Evolutionary conservation across 2,329 filamentous ascomycete species (phyloP).

Genomic region (Cladosporium sphaerospermum): DNA sequence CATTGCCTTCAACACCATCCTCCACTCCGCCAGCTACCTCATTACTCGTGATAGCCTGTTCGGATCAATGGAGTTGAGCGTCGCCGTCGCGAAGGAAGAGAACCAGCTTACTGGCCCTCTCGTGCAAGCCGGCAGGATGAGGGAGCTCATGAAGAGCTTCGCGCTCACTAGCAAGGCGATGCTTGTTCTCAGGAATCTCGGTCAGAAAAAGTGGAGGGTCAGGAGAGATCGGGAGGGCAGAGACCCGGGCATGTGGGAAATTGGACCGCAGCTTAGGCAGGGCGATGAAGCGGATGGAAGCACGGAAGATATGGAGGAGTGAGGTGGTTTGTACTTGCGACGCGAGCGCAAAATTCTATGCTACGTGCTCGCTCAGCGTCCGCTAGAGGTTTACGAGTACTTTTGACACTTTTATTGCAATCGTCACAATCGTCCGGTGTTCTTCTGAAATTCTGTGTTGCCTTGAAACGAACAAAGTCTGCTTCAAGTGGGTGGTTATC

Average conservation of each 20-base stretch:
- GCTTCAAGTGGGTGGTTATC: no score
- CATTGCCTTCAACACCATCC: slow-evolving; percentile 72
- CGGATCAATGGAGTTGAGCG: slow-evolving; percentile 80
- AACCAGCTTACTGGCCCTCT: slow-evolving; percentile 33
- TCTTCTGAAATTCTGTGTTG: no score
- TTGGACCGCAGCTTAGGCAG: slow-evolving; percentile 25
- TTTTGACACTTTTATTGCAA: no score
- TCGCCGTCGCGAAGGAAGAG: slow-evolving; percentile 53
- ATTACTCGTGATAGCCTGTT: slow-evolving; percentile 71
- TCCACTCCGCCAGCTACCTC: slow-evolving; percentile 71
- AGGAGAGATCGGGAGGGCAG: slow-evolving; percentile 38
- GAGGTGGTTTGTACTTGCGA: no score
- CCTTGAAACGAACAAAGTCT: no score
- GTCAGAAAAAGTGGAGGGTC: slow-evolving; percentile 32
- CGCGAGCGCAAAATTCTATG: no score
- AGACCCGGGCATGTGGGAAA: slow-evolving; percentile 41
- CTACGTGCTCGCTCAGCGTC: no score
- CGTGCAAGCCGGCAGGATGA: slow-evolving; percentile 37
- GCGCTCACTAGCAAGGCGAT: slow-evolving; percentile 71
- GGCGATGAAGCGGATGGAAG: neutral
- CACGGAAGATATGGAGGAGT: no score
- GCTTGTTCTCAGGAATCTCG: slow-evolving; percentile 42
- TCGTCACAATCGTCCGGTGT: no score
- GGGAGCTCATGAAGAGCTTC: slow-evolving; percentile 51
- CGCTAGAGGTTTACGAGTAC: no score